Evolutionary conservation across 441 rosid genomes (phyloP), one percentile per base, ranked within the genome.

Genomic region (Aquilaria agallochum): DNA sequence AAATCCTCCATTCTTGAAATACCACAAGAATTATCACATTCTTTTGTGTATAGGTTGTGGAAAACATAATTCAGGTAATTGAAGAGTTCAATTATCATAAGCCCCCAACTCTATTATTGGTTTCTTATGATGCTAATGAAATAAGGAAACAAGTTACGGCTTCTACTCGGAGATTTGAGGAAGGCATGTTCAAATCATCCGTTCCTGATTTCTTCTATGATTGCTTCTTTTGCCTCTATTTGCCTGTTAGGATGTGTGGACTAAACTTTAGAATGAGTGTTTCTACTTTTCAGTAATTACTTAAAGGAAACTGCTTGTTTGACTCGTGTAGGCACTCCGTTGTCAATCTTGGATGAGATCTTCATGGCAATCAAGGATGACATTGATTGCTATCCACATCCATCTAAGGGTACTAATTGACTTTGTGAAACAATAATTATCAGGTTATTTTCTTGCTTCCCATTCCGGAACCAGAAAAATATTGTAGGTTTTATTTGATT

Each of bases 311-410:
- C 42, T 31, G 14, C 32, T 58, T 65, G 7, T 53, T 31, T 59
- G 65, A 60, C 45, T 55, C 56, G 58, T 78, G 78, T 81, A 92
- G 96, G 95, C 76, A 83, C 71, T 55, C 88, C 91, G 11, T 62
- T 89, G 67, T 92, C 96, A 7, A 65, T 89, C 69, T 71, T 92
- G 78, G 97, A 89, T 70, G 97, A 96, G 47, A 78, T 89, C 74
- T 89, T 92, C 67, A 73, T 92, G 63, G 92, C 95, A 67, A 81
- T 92, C 68, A 92, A 92, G 80, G 97, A 92, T 67, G 97, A 92
- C 66, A 92, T 92, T 64, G 95, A 88, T 64, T 89, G 89, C 81
- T 73, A 76, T 62, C 97, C 97, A 5, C 77, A 85, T 76, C 77
- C 85, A 46, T 62, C 94, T 32, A 92, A 80, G 68, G 95, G 96